Percentiles rank a stretch among this genome's conserved stretches.
Conservation (phyloP, 2,329 filamentous ascomycete species). For the Aulographum hederae region DNA sequence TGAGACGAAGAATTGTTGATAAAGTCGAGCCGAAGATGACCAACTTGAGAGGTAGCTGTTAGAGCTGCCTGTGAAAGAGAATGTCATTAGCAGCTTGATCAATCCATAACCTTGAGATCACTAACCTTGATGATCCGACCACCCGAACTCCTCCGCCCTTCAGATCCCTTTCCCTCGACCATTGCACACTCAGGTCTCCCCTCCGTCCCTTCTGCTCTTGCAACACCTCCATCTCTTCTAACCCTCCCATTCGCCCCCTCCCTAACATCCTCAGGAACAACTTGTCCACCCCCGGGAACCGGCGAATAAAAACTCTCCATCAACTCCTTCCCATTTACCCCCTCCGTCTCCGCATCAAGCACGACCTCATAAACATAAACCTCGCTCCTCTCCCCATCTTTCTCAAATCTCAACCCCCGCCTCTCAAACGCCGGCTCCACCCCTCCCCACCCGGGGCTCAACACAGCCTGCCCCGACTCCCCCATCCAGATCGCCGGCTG, state of each 20-base stretch:
- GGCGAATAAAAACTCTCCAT: slow-evolving; percentile 16
- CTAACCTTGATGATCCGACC: no score
- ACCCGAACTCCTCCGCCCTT: no score
- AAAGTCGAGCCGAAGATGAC: slow-evolving; percentile 24
- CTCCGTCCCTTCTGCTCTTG: no score
- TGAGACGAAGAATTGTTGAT: slow-evolving; percentile 6
- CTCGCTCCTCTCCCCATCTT: slow-evolving; percentile 24
- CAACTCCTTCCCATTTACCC: slow-evolving; percentile 10
- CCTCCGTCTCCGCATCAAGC: slow-evolving; percentile 17
- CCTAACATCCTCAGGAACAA: slow-evolving; percentile 16
- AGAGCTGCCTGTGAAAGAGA: slow-evolving; percentile 20
- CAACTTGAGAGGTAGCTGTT: slow-evolving; percentile 24
- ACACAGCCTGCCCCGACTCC: slow-evolving; percentile 26
- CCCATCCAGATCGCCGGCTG: slow-evolving; percentile 36
- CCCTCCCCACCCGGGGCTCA: slow-evolving; percentile 21
- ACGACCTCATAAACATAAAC: slow-evolving; percentile 28
- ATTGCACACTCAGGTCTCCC: no score
- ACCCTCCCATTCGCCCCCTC: slow-evolving; percentile 17
- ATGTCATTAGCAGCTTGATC: no score
- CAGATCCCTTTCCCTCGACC: no score
- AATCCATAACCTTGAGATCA: no score
- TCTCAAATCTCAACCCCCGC: slow-evolving; percentile 22
- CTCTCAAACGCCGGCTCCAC: slow-evolving; percentile 19
- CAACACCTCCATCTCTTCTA: no score
- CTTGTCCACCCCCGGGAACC: slow-evolving; percentile 22